Evolutionary conservation across 1,284 basidiomycete genomes (phyloP), one percentile per base, ranked within the genome.

Genomic region (Pholiota adiposa): DNA sequence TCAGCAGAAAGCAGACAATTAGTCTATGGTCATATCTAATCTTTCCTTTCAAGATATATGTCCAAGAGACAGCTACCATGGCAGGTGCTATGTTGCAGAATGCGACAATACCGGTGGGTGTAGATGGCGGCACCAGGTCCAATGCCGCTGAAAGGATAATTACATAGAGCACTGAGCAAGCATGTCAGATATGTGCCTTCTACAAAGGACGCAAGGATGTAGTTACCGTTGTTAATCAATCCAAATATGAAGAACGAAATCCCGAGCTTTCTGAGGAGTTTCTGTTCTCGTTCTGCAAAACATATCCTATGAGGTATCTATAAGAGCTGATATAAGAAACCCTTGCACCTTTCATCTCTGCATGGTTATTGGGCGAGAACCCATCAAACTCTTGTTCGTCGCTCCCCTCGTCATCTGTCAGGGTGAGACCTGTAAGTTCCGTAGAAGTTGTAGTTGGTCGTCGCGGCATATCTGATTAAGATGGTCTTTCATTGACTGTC

Each of bases 101-200:
- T 0, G 91, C 89, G 51, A 97, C 94, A 58, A 98, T 87, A n/a
- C 96, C 96, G 70, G 93, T 94, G 0, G 95, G 95, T 0, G 93
- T 95, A 3, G 89, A 85, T 0, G 92, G 86, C 3, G 96, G 94
- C 0, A 98, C 94, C 3, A 99, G 83, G 73, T 99, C 97, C 14
- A 98, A 81, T 0, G 97, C 97, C 4, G 97, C 97, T 0, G 94
- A 97, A 23, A 98, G 85, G 64, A 98, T 98, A 65, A 99, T 93
- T 34, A 98, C 96, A 74, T 98, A 97, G 59, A 95, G 80, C 9
- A 96, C 93, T 94, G 66, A 0, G 62, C 2, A 36, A 27, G 46
- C 38, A 23, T 25, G 40, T 54, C 18, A 58, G 5, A 11, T 9
- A 50, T n/a, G 31, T 43, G 18, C 9, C 14, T 49, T n/a, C n/a